Conservation (phyloP, 352 stramenopile genomes). For the Blastocystis sp. region DNA sequence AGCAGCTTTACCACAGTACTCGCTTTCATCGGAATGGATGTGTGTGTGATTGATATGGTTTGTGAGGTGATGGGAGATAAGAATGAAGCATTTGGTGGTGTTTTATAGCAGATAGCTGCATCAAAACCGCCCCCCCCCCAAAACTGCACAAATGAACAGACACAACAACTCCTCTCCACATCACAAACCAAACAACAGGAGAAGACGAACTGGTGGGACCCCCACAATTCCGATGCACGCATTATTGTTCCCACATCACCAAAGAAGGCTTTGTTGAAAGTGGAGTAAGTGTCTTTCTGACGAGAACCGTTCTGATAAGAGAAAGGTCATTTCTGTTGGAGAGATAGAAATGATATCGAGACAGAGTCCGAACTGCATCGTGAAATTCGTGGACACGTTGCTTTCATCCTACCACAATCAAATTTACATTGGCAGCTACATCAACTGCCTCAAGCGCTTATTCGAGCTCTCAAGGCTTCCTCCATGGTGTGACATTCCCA, state of each 20-base stretch:
- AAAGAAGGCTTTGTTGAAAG: background rate
- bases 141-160: background rate
- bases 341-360: background rate
- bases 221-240: slow-evolving; percentile 2
- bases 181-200: slow-evolving; percentile 6
- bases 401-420: slow-evolving; percentile 40
- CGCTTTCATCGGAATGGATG: slow-evolving; percentile 6
- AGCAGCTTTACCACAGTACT: slow-evolving; percentile 25
- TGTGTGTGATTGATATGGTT: background rate
- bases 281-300: background rate
- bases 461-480: slow-evolving; percentile 25
- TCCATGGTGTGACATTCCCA: slow-evolving; percentile 18
- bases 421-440: slow-evolving; percentile 34
- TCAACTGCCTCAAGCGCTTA: slow-evolving; percentile 8
- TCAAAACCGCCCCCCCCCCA: too few species aligned
- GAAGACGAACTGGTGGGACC: background rate
- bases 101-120: too few species aligned
- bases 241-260: slow-evolving; percentile 9
- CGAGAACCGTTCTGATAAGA: background rate
- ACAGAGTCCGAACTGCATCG: slow-evolving; percentile 24
- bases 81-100: too few species aligned
- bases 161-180: background rate
- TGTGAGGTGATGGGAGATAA: too few species aligned
- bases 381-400: slow-evolving; percentile 42
- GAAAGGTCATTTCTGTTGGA: background rate